phyloP scores from a whole-genome alignment of 1,284 basidiomycete genomes.

The Puccinia hordei region DNA sequence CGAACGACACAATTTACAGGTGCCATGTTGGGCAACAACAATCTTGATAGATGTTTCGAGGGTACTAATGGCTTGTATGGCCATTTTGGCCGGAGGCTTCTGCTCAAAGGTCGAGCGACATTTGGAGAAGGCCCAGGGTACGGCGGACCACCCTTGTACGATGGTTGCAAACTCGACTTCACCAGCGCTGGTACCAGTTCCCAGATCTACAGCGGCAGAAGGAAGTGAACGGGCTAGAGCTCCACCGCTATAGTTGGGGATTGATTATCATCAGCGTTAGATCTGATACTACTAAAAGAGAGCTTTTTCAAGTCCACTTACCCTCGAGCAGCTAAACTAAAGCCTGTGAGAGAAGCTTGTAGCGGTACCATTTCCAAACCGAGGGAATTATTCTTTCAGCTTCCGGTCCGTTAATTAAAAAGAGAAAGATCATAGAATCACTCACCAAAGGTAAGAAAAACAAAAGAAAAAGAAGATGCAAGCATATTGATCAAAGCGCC shows the following conservation, averaged over 20 bases:
- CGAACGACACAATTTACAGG: not conserved
- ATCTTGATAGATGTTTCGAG: not conserved
- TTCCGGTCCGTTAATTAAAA: too few relatives aligned
- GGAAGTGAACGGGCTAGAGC: not conserved
- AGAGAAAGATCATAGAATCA: too few relatives aligned
- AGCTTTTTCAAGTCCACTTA: not conserved
- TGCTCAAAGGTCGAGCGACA: not conserved
- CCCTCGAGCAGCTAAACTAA: not conserved
- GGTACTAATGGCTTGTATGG: not conserved
- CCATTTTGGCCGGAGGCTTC: not conserved
- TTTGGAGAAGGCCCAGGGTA: constrained; percentile 12
- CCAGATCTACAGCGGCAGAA: not conserved
- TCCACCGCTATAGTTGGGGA: too few relatives aligned
- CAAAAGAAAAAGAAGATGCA: constrained; percentile 4
- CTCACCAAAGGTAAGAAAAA: not conserved
- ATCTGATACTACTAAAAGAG: too few relatives aligned
- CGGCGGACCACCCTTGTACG: constrained; percentile 13
- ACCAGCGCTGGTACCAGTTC: not conserved
- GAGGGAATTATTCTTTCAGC: too few relatives aligned
- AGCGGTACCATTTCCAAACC: not conserved
- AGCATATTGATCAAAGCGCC: not conserved
- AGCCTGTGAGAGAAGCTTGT: not conserved
- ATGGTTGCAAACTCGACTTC: constrained; percentile 2
- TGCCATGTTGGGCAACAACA: not conserved
- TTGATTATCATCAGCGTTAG: not conserved